Evolutionary conservation across 306 rosid species (phyloP), one percentile per base, ranked within the genome.

Genomic region (Leucaena leucocephala): DNA sequence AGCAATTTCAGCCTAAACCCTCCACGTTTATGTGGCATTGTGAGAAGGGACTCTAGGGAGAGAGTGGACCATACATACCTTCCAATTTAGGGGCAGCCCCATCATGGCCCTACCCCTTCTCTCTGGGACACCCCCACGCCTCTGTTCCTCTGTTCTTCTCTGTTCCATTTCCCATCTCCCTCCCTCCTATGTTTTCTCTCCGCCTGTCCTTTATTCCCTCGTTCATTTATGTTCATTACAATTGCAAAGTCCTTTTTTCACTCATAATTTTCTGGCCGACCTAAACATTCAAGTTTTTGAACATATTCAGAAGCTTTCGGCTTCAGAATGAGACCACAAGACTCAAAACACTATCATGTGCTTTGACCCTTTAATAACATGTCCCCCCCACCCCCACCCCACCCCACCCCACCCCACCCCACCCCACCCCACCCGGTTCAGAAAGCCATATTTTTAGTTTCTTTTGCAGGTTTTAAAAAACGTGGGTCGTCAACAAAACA

Each of bases 11-110:
- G 27, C 27, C 27, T 27, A 27, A 27, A 27, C 27, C 27, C 27
- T 27, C 27, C 27, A 27, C 27, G 27, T 27, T 27, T 27, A 27
- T 27, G 27, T 27, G 27, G 27, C 27, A 27, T 27, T 27, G 27
- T 27, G 58, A 50, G 1, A 16, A 50, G 58, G 19, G 58, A 6
- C 27, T 27, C 58, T 27, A 27, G 6, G 11, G 12, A 54, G 27
- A 54, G 58, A 6, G 27, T 27, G 84, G 80, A 74, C 84, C 80
- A 75, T 35, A 36, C 45, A 8, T 48, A 67, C 22, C 62, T 19
- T 71, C 12, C 38, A 16, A 34, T 13, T 42, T 55, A 33, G 79
- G 71, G 55, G 79, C 75, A 80, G 14, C 43, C 49, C 61, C 50
- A 40, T 52, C 70, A 66, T 80, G 70, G 63, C 80, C 22, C 69